Conservation (phyloP, 2,329 filamentous ascomycete species). For the Trichophyton verrucosum region DNA sequence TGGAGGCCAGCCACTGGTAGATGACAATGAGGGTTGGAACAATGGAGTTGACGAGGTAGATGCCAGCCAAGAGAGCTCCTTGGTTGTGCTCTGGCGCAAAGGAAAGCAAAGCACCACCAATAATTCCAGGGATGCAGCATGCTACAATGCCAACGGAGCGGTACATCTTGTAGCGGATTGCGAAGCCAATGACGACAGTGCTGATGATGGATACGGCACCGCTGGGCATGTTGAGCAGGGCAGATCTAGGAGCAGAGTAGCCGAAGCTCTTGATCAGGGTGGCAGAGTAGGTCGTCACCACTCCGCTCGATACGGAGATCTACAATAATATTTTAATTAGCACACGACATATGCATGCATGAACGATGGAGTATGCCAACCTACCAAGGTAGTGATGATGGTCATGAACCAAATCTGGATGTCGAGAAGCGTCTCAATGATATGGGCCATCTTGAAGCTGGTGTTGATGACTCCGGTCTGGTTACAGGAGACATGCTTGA, state of each 20-base stretch:
- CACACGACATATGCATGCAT: constrained; percentile 13
- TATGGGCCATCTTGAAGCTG: constrained; percentile 12
- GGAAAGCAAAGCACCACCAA: constrained; percentile 22
- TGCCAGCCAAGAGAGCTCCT: constrained; percentile 27
- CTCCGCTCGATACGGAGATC: constrained; percentile 32
- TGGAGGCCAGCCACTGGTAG: constrained; percentile 33
- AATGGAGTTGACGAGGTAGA: constrained; percentile 26
- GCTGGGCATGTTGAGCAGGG: constrained; percentile 35
- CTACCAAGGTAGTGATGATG: constrained; percentile 16
- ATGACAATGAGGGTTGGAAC: constrained; percentile 20
- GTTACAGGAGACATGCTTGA: constrained; percentile 14
- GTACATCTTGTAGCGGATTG: constrained; percentile 28
- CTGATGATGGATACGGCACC: constrained; percentile 31
- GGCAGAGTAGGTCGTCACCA: constrained; percentile 34
- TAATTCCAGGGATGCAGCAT: constrained; percentile 22
- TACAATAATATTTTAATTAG: constrained; percentile 22
- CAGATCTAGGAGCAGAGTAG: constrained; percentile 31
- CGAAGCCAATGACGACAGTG: constrained; percentile 28
- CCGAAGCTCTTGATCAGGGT: constrained; percentile 34
- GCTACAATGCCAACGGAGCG: constrained; percentile 32
- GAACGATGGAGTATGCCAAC: constrained; percentile 10
- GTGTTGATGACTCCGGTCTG: constrained; percentile 14
- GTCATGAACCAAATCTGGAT: constrained; percentile 19
- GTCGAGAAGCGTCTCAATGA: constrained; percentile 15
- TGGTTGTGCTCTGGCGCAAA: constrained; percentile 28